phyloP scores from a whole-genome alignment of 2,329 filamentous ascomycete species.

The Cladosporium colombiae region DNA sequence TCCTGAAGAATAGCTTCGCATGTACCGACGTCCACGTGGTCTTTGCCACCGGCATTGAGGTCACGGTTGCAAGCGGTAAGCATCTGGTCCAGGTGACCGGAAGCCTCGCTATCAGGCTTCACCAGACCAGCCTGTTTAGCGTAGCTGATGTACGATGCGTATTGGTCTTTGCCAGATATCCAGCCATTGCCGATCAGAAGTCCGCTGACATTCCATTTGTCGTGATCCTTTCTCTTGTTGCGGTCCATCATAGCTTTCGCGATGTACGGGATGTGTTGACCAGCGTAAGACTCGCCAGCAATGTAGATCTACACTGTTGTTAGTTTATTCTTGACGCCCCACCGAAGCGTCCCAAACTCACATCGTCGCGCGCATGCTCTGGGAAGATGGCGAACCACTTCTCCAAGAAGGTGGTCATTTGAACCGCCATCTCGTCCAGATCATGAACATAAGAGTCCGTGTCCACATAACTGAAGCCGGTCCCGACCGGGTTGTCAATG shows the following conservation, averaged over 20 bases:
- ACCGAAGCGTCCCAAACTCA: conserved; percentile 52
- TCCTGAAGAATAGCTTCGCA: conserved; percentile 79
- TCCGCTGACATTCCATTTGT: conserved; percentile 76
- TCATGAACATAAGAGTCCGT: conserved; percentile 85
- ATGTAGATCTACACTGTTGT: conserved; percentile 71
- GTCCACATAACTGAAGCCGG: conserved; percentile 93
- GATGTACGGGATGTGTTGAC: conserved; percentile 96
- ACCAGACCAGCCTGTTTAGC: conserved; percentile 76
- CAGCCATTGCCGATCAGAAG: conserved; percentile 96
- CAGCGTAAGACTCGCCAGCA: conserved; percentile 93
- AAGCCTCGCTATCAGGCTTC: conserved; percentile 63
- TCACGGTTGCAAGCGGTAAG: conserved; percentile 34
- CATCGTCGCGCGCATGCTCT: conserved; percentile 87
- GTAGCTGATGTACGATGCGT: conserved; percentile 80
- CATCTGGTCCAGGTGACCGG: conserved; percentile 57
- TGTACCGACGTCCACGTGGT: conserved; percentile 64
- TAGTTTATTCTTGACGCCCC: neutral
- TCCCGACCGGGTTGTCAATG: conserved; percentile 95
- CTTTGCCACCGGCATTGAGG: conserved; percentile 55
- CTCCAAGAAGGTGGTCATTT: conserved; percentile 86
- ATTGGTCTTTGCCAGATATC: conserved; percentile 90
- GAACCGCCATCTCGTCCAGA: conserved; percentile 81
- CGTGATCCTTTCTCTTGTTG: conserved; percentile 61
- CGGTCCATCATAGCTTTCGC: conserved; percentile 85
- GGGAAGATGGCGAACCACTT: conserved; percentile 91